These are phyloP conservation scores for Ceratocystis albifundus DNA, from an alignment of 2,329 filamentous ascomycete species.

Conservation along the genomic window DNA sequence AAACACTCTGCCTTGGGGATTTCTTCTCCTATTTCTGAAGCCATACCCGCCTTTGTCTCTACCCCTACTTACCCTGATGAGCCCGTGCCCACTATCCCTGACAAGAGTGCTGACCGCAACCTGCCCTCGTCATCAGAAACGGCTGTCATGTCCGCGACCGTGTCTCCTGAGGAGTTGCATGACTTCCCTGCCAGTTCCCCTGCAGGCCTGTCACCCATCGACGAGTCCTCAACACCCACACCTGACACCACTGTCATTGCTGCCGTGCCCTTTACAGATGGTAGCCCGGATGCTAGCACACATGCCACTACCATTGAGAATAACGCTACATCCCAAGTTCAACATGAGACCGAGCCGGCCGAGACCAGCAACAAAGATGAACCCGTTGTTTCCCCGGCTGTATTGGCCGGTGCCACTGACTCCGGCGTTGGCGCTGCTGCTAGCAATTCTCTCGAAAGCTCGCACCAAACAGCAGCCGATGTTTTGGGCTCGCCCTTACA, in stretches of 20 bases:
- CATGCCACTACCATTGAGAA: slow-evolving; percentile 14
- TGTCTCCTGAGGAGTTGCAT: slow-evolving; percentile 12
- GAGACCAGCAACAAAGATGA: neutral
- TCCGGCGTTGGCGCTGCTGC: neutral
- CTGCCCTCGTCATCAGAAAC: neutral
- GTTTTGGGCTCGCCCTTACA: neutral
- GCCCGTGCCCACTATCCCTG: neutral
- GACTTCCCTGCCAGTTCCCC: slow-evolving; percentile 6
- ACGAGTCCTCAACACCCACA: slow-evolving; percentile 11
- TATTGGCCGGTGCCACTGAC: neutral
- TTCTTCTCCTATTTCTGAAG: neutral
- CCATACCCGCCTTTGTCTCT: neutral
- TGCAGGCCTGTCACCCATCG: slow-evolving; percentile 13
- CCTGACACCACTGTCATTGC: neutral
- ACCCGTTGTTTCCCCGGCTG: neutral
- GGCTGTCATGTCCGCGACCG: slow-evolving; percentile 10
- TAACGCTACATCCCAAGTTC: neutral
- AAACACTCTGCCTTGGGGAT: neutral
- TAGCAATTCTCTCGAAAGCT: neutral
- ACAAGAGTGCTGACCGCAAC: slow-evolving; percentile 4
- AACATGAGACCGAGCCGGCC: neutral
- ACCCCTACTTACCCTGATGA: neutral
- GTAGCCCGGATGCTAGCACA: slow-evolving; percentile 7
- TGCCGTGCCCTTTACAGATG: neutral
- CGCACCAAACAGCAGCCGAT: slow-evolving; percentile 7